Conservation (phyloP, 768 basidiomycete species). For the Termitomyces sp. region DNA sequence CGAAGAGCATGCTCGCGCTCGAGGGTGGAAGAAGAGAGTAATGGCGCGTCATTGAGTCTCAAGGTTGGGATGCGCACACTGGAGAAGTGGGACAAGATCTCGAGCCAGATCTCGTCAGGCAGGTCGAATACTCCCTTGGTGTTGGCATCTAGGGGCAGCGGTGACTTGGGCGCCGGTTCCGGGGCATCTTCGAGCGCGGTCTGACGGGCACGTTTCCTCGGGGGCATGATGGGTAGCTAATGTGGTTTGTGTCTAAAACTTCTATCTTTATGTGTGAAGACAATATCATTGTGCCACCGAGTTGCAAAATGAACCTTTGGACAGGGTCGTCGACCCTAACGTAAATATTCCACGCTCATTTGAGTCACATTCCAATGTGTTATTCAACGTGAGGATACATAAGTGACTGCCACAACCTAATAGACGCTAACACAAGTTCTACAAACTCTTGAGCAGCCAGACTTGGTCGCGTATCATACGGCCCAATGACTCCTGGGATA, state of each 20-base stretch:
- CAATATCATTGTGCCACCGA: background rate
- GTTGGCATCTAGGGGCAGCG: background rate
- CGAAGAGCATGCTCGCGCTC: conserved; percentile 27
- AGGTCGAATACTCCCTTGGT: conserved; percentile 19
- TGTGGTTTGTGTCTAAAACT: too few relatives aligned
- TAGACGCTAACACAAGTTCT: background rate
- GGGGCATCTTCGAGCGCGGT: background rate
- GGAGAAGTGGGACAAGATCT: conserved; percentile 28
- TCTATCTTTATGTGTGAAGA: background rate
- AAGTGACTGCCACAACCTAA: conserved; percentile 9
- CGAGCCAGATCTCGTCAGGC: conserved; percentile 28
- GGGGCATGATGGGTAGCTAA: background rate
- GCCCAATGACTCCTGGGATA: conserved; percentile 11
- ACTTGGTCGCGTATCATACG: conserved; percentile 5
- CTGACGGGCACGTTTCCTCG: conserved; percentile 7
- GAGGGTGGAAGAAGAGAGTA: conserved; percentile 20
- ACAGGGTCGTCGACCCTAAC: background rate
- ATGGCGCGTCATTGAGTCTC: conserved; percentile 4
- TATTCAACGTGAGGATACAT: conserved; percentile 7
- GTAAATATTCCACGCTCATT: background rate
- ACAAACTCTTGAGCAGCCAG: conserved; percentile 8
- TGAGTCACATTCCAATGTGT: background rate
- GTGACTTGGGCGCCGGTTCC: background rate
- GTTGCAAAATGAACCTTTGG: too few relatives aligned
- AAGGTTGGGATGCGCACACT: conserved; percentile 20